Evolutionary conservation across 2,329 filamentous ascomycete species (phyloP), one percentile per base, ranked within the genome.

Genomic region (Ascochyta pisi): DNA sequence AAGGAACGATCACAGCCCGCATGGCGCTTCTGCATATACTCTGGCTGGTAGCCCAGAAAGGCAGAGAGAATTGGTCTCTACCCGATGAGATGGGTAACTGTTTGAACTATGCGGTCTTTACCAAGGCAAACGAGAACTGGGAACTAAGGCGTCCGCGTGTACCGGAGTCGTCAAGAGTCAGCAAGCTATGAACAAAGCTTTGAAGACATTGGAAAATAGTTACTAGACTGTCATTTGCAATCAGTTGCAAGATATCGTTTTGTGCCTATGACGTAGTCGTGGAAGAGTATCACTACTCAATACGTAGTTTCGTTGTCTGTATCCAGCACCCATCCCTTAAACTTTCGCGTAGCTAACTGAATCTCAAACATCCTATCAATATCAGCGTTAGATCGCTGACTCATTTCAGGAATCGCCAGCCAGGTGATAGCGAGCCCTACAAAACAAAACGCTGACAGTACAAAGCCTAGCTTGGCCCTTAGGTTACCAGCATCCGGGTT

Each of bases 11-110:
- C 3, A 37, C 58, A 22, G 47, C 53, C 19, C 58, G 49, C 10
- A 22, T 62, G 40, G 62, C 56, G 9, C 29, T 67, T 27, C 27
- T 63, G 39, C 49, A 63, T 16, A 22, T 66, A 35, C 39, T 63
- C 12, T 56, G 56, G 23, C 31, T 33, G 5, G 23, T 39, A 12
- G 29, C 45, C 16, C 43, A 44, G 19, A 29, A 33, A 7, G 46
- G 45, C 9, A 16, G 10, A 9, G 13, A 45, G 6, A 22, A 7
- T 6, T 65, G 53, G 50, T 35, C 34, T 16, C 22, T 63, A 50
- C 45, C 46, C 1, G 46, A 54, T 8, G 33, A 59, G 5, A 39
- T 60, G 27, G 63, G 59, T 1, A 51, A 50, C 22, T 51, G 50
- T 16, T 22, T 50, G 9, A 54, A 54, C 2, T 66, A 62, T 37